Percentiles rank a stretch among this genome's conserved stretches.
Conservation (phyloP, 73 alveolate species). For the Paramecium primaurelia region DNA sequence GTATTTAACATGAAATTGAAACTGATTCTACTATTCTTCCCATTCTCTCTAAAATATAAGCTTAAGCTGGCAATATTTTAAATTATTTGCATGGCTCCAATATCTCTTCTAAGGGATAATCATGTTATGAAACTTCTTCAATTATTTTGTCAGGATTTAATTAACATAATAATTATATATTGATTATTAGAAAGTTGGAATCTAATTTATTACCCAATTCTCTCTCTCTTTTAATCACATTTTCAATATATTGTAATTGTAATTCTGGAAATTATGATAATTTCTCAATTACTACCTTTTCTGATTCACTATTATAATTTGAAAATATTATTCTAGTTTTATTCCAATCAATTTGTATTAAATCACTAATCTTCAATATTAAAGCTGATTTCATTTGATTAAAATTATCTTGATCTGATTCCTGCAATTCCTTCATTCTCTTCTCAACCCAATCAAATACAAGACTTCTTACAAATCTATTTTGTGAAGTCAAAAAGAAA, state of each 20-base stretch:
- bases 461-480: neutral
- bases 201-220: slow-evolving; percentile 15
- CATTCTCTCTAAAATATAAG: slow-evolving; percentile 12
- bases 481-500: neutral
- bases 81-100: neutral
- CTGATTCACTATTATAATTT: slow-evolving; percentile 4
- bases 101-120: slow-evolving; percentile 6
- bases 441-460: neutral
- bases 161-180: neutral
- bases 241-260: neutral
- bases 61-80: neutral
- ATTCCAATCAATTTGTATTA: neutral
- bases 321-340: neutral
- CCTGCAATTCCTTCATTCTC: neutral
- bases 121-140: neutral
- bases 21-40: slow-evolving; percentile 8
- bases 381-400: neutral
- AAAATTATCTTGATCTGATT: neutral
- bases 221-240: slow-evolving; percentile 18
- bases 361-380: neutral
- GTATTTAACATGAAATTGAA: neutral
- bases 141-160: slow-evolving; percentile 34
- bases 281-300: neutral
- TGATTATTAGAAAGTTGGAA: neutral
- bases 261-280: neutral